These are phyloP conservation scores for Sporothrix brunneoviolacea DNA, from an alignment of 2,329 filamentous ascomycete species.

Conservation along the genomic window DNA sequence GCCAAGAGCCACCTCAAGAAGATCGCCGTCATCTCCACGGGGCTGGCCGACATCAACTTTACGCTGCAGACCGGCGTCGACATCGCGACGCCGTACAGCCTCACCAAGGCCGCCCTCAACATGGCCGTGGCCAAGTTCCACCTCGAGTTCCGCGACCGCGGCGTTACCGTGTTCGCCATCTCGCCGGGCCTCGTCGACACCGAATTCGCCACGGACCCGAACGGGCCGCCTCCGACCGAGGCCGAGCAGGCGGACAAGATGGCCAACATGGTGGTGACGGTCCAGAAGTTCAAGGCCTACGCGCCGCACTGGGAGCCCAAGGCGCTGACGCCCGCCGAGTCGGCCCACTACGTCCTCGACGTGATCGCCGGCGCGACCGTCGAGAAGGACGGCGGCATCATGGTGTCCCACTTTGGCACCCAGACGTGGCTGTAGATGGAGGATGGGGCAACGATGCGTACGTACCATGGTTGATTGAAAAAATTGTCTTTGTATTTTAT, in stretches of 20 bases:
- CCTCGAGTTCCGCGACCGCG: constrained; percentile 41
- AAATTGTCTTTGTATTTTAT: too few species aligned
- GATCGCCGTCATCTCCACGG: constrained; percentile 43
- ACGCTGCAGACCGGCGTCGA: constrained; percentile 31
- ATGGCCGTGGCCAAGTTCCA: constrained; percentile 46
- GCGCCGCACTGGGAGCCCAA: constrained; percentile 33
- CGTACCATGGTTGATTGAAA: too few species aligned
- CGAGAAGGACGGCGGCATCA: constrained; percentile 41
- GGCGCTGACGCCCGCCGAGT: constrained; percentile 29
- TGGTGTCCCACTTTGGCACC: constrained; percentile 47
- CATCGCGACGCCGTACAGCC: constrained; percentile 34
- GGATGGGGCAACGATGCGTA: too few species aligned
- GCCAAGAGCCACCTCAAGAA: constrained; percentile 46
- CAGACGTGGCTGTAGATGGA: constrained; percentile 43
- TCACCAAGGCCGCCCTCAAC: constrained; percentile 48
- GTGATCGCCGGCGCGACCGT: constrained; percentile 34
- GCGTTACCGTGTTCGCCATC: constrained; percentile 45
- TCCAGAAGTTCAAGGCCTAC: constrained; percentile 28
- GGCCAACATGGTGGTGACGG: constrained; percentile 19
- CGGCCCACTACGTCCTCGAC: constrained; percentile 27
- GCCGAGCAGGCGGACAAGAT: constrained; percentile 23
- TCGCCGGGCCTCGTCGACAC: constrained; percentile 46
- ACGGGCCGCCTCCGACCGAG: constrained; percentile 19
- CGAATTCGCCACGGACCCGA: constrained; percentile 18
- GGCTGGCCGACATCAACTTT: constrained; percentile 40